Percentiles rank a stretch among this genome's conserved stretches.
phyloP scores from a whole-genome alignment of 352 stramenopile genomes.

The Saprolegnia parasitica region DNA sequence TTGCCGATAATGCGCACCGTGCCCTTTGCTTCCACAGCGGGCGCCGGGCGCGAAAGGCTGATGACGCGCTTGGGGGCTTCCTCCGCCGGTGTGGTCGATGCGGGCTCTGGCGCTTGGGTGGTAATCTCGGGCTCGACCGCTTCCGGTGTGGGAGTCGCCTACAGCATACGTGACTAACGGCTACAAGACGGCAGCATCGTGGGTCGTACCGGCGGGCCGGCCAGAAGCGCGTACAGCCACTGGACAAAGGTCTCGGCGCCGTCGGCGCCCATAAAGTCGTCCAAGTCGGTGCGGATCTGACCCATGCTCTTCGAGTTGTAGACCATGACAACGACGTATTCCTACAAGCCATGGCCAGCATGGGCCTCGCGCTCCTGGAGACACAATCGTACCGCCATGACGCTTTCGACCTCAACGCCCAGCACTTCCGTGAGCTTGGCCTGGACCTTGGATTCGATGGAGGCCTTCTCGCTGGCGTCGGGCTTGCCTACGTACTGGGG shows the following conservation, averaged over 20 bases:
- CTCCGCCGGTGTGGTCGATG: not conserved
- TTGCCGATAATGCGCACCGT: conserved; percentile 18
- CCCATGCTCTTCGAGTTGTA: conserved; percentile 84
- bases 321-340: conserved; percentile 85
- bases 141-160: not conserved
- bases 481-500: conserved; percentile 8
- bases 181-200: not conserved
- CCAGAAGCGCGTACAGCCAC: conserved; percentile 47
- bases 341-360: conserved; percentile 32
- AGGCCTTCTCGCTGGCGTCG: conserved; percentile 41
- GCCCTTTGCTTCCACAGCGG: conserved; percentile 10
- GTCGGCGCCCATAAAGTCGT: conserved; percentile 82
- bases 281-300: conserved; percentile 73
- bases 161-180: not conserved
- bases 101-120: conserved; percentile 29
- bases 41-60: conserved; percentile 57
- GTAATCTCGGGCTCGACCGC: too few relatives aligned
- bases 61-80: conserved; percentile 47
- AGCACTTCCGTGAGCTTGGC: conserved; percentile 71
- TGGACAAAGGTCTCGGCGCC: conserved; percentile 62
- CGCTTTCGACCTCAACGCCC: conserved; percentile 73
- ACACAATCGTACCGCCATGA: conserved; percentile 73
- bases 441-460: conserved; percentile 48
- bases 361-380: not conserved
- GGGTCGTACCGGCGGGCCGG: not conserved